Percentiles rank a stretch among this genome's conserved stretches.
These are phyloP conservation scores for Anthoceros angustus DNA, from an alignment of 225 moss, liverwort and hornwort genomes.

Conservation along the genomic window DNA sequence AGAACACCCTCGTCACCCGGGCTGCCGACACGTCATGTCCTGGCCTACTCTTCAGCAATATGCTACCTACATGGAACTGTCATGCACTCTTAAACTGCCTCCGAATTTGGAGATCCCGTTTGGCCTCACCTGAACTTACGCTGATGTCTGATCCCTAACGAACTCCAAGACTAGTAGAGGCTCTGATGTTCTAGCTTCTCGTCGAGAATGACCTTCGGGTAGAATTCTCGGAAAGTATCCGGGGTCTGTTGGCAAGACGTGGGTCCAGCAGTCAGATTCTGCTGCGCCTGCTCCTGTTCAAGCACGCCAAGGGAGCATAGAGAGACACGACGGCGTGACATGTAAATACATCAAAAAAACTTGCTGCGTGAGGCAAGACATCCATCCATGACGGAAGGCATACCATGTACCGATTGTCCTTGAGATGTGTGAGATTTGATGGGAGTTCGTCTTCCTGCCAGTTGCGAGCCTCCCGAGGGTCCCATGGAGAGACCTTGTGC, in stretches of 20 bases:
- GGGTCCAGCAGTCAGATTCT: slow-evolving; percentile 72
- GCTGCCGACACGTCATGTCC: too few relatives aligned
- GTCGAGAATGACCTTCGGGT: slow-evolving; percentile 69
- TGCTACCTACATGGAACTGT: too few relatives aligned
- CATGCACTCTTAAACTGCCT: too few relatives aligned
- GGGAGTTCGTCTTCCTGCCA: slow-evolving; percentile 78
- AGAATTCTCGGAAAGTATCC: slow-evolving; percentile 80
- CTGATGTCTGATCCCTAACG: slow-evolving; percentile 76
- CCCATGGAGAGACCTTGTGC: slow-evolving; percentile 91
- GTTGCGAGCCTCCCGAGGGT: slow-evolving; percentile 93
- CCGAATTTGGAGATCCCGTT: too few relatives aligned
- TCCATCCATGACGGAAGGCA: too few relatives aligned
- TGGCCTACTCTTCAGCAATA: too few relatives aligned
- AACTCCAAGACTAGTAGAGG: slow-evolving; percentile 67
- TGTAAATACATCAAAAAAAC: too few relatives aligned
- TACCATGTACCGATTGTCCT: too few relatives aligned
- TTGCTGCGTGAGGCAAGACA: too few relatives aligned
- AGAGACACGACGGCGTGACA: slow-evolving; percentile 74
- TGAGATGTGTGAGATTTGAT: neutral
- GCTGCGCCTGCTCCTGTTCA: slow-evolving; percentile 90
- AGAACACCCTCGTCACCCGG: too few relatives aligned
- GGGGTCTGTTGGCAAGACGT: slow-evolving; percentile 90
- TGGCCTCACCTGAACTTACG: slow-evolving; percentile 65
- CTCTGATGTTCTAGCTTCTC: slow-evolving; percentile 54
- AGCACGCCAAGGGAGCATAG: slow-evolving; percentile 96